Evolutionary conservation across 768 basidiomycete species (phyloP).

Genomic region (Cyathus striatus): DNA sequence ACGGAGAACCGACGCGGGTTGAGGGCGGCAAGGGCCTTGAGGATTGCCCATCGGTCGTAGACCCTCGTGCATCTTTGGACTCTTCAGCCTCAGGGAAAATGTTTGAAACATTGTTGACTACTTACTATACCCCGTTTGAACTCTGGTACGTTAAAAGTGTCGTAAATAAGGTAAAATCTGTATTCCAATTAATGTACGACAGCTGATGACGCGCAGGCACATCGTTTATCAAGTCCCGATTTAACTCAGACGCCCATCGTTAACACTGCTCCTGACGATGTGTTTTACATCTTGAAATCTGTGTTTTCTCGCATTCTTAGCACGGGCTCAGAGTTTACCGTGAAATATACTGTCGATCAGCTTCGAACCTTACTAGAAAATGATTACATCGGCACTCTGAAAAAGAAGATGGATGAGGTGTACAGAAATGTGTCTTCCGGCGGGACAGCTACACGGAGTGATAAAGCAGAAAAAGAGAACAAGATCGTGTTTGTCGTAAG

Average conservation of each 20-base stretch:
- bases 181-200: too few relatives aligned
- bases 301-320: conserved; percentile 75
- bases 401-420: conserved; percentile 83
- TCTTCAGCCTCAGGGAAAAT: conserved; percentile 47
- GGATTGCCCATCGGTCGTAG: too few relatives aligned
- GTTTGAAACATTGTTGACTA: conserved; percentile 62
- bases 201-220: conserved; percentile 66
- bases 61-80: too few relatives aligned
- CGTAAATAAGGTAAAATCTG: conserved; percentile 85
- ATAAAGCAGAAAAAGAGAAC: conserved; percentile 79
- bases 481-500: conserved; percentile 79
- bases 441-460: conserved; percentile 47
- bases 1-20: too few relatives aligned
- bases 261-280: conserved; percentile 87
- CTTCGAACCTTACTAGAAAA: conserved; percentile 74
- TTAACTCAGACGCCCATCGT: conserved; percentile 53
- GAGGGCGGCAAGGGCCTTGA: too few relatives aligned
- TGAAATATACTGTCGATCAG: conserved; percentile 55
- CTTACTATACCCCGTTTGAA: conserved; percentile 87
- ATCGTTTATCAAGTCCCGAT: conserved; percentile 77
- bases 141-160: conserved; percentile 85
- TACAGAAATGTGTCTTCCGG: conserved; percentile 51
- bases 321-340: conserved; percentile 59
- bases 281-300: conserved; percentile 91
- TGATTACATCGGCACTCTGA: conserved; percentile 78